Base-by-base conservation (phyloP, 2,329 filamentous ascomycete genomes). In the Phialophora expanda region DNA sequence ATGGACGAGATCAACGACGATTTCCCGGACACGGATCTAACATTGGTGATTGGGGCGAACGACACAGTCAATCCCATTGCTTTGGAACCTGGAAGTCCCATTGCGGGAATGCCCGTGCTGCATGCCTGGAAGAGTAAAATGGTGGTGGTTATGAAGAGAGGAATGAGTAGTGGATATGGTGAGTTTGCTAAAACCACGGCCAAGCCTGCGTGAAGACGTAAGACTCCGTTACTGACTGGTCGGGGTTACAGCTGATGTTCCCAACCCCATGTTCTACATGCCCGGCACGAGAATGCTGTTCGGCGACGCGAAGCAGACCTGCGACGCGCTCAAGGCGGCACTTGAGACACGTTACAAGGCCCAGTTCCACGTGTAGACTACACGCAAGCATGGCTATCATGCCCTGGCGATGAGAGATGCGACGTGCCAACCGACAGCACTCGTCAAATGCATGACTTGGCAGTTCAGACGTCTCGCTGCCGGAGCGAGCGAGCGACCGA, bases 1-100 rank as follows among this genome's bases (percentile, higher is more conserved):
- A 96, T 96, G 92, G 93, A 96, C 72, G 93, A 97, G 81, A 96
- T 96, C 80, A 97, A 96, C 77, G 92, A 96, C 69, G 92, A 96
- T 74, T 97, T 96, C 76, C 78, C 84, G 6, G 90, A 95, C 30
- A 96, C 93, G 0, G 93, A 96, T 73, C 83, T 96, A 9, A 93
- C 91, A 0, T 85, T 96, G 3, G 92, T 96, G 0, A 96, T 96
- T 74, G 93, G 93, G 2, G 93, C 93, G 8, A 96, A 97, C 72
- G 93, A 97, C 73, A 96, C 93, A 0, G 93, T 96, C 44, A 96
- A 97, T 74, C 93, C 93, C 0, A 94, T 94, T 73, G 92, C 93
- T 0, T 80, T 96, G 70, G 91, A 96, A 76, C 89, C 90, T 4
- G 91, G 91, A 34, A 92, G 89, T 66, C 85, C 91, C 0, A 96